These are phyloP conservation scores for Neurospora discreta DNA, from an alignment of 495 filamentous ascomycete genomes.

Conservation along the genomic window DNA sequence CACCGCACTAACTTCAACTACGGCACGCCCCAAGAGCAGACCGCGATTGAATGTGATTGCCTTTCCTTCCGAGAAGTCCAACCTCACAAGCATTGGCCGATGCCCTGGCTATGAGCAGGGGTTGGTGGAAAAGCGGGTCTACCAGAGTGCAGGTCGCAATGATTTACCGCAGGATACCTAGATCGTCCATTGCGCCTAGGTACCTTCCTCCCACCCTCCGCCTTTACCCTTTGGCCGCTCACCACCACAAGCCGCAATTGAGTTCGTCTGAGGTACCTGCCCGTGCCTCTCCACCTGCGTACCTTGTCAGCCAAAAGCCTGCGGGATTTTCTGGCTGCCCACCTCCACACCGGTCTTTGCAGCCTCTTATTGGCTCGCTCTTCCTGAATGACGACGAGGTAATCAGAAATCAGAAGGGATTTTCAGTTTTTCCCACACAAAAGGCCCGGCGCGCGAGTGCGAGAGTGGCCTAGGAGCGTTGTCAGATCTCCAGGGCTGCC, in stretches of 20 bases:
- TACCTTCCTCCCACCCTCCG: constrained; percentile 12
- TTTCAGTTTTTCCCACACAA: background rate
- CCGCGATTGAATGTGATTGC: constrained; percentile 14
- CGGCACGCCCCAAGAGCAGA: background rate
- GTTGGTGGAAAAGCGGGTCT: constrained; percentile 7
- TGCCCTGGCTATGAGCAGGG: constrained; percentile 1
- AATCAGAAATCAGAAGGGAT: background rate
- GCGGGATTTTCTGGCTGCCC: constrained; percentile 28
- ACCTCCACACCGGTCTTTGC: background rate
- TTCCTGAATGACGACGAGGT: constrained; percentile 3
- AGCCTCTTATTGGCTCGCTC: background rate
- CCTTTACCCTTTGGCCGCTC: background rate
- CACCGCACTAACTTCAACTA: background rate
- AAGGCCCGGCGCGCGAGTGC: background rate
- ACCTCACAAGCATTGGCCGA: constrained; percentile 8
- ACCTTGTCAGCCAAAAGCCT: constrained; percentile 13
- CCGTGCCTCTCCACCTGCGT: constrained; percentile 11
- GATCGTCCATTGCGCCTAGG: constrained; percentile 13
- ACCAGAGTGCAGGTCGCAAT: constrained; percentile 21
- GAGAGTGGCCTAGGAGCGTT: background rate
- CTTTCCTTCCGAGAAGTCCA: constrained; percentile 9
- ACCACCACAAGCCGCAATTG: constrained; percentile 6
- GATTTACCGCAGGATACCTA: constrained; percentile 10
- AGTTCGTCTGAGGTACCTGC: constrained; percentile 15
- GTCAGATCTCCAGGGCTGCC: background rate